Evolutionary conservation across 225 moss, liverwort and hornwort genomes (phyloP).

Genomic region (Polytrichum commune): DNA sequence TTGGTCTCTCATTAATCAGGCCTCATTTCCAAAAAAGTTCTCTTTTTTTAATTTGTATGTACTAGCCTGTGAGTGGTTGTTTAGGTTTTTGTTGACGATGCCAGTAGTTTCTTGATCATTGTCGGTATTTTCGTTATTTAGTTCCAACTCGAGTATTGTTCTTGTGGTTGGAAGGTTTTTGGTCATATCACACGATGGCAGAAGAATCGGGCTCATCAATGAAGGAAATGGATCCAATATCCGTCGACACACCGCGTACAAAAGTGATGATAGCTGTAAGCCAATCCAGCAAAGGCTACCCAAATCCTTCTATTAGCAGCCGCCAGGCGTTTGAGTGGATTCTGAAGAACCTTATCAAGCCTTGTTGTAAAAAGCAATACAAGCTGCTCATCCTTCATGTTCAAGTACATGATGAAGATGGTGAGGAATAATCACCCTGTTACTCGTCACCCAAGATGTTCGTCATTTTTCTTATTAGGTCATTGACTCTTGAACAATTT

Average conservation of each 20-base stretch:
- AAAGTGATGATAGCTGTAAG: slow-evolving; percentile 68
- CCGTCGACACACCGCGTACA: slow-evolving; percentile 21
- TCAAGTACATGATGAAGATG: slow-evolving; percentile 82
- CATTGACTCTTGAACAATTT: too few relatives aligned
- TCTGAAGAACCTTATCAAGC: slow-evolving; percentile 65
- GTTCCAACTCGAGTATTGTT: too few relatives aligned
- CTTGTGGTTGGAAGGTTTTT: neutral
- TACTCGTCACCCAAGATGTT: too few relatives aligned
- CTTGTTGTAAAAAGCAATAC: slow-evolving; percentile 51
- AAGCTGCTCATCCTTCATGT: slow-evolving; percentile 78
- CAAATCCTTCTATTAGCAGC: slow-evolving; percentile 81
- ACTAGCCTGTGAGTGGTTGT: too few relatives aligned
- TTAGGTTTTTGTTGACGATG: too few relatives aligned
- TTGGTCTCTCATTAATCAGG: too few relatives aligned
- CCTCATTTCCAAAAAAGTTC: too few relatives aligned
- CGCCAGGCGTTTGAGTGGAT: slow-evolving; percentile 78
- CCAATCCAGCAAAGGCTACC: slow-evolving; percentile 77
- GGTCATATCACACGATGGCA: slow-evolving; percentile 17
- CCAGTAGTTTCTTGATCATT: too few relatives aligned
- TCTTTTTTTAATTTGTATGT: too few relatives aligned
- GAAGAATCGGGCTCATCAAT: slow-evolving; percentile 10
- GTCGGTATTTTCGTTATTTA: too few relatives aligned
- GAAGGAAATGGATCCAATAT: slow-evolving; percentile 3
- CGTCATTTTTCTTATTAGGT: too few relatives aligned
- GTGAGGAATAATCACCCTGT: slow-evolving; percentile 24